Percentiles rank a stretch among this genome's conserved stretches.
phyloP scores from a whole-genome alignment of 2,329 filamentous ascomycete genomes.

The Alternaria postmessia region DNA sequence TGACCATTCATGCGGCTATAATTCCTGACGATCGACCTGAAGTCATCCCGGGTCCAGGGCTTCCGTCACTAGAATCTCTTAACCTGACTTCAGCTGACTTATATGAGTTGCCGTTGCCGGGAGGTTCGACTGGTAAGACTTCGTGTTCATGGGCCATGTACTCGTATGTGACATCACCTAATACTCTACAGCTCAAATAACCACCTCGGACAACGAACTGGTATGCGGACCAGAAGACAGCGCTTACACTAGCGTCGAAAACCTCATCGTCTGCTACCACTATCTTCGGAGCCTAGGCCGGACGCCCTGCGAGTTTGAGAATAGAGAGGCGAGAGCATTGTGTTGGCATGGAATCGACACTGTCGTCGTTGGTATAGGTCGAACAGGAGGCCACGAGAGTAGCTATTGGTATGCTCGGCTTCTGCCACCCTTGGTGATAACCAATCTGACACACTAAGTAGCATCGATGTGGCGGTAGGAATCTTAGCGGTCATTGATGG shows the following conservation, averaged over 20 bases:
- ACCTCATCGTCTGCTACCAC: slow-evolving; percentile 21
- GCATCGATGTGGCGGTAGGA: slow-evolving; percentile 13
- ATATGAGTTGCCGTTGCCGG: background rate
- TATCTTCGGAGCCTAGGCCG: slow-evolving; percentile 18
- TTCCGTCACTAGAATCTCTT: slow-evolving; percentile 18
- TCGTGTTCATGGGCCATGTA: background rate
- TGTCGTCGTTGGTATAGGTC: background rate
- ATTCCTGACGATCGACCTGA: background rate
- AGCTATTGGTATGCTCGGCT: slow-evolving; percentile 6
- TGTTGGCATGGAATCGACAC: background rate
- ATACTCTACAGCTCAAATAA: background rate
- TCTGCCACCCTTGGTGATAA: background rate
- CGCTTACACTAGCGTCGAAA: slow-evolving; percentile 19
- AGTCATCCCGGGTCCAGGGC: slow-evolving; percentile 5
- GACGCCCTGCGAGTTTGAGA: slow-evolving; percentile 8
- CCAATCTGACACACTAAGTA: background rate
- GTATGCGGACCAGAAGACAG: slow-evolving; percentile 16
- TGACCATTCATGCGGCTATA: background rate
- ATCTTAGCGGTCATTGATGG: slow-evolving; percentile 17
- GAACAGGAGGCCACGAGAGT: background rate
- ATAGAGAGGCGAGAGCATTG: slow-evolving; percentile 2
- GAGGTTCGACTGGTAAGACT: background rate
- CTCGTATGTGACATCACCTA: background rate
- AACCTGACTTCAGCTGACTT: slow-evolving; percentile 13
- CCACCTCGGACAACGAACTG: background rate